phyloP scores from a whole-genome alignment of 805 yeast genomes.

The Yamadazyma philogaea region DNA sequence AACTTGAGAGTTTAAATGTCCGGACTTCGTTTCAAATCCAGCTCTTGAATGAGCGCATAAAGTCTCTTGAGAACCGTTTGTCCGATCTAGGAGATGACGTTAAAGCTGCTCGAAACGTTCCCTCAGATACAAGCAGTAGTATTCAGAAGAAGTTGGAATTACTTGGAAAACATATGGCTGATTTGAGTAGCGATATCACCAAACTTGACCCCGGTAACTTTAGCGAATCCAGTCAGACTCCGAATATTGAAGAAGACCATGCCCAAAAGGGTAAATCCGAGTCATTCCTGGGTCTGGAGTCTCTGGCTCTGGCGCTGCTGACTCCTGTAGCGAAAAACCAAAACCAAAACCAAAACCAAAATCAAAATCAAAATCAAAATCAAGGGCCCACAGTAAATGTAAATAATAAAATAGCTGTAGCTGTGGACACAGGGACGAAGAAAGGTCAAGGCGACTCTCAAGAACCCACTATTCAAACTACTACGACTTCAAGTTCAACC shows the following conservation, averaged over 20 bases:
- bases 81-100: neutral
- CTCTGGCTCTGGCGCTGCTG: slow-evolving; percentile 3
- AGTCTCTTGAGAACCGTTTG: slow-evolving; percentile 8
- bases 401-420: slow-evolving; percentile 2
- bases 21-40: slow-evolving; percentile 13
- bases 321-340: no score
- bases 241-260: neutral
- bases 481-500: slow-evolving; percentile 1
- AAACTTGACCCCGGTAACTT: slow-evolving; percentile 6
- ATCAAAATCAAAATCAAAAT: neutral
- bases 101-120: slow-evolving; percentile 1
- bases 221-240: neutral
- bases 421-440: neutral
- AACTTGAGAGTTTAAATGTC: slow-evolving; percentile 20
- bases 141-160: slow-evolving; percentile 13
- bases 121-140: slow-evolving; percentile 3
- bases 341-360: no score
- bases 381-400: slow-evolving; percentile 4
- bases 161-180: slow-evolving; percentile 16
- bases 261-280: neutral
- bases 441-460: neutral
- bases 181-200: slow-evolving; percentile 15
- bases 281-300: neutral
- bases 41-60: slow-evolving; percentile 12
- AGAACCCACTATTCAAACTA: slow-evolving; percentile 5